Conservation (phyloP, 139 green algal genomes). For the Chlorella sp. region DNA sequence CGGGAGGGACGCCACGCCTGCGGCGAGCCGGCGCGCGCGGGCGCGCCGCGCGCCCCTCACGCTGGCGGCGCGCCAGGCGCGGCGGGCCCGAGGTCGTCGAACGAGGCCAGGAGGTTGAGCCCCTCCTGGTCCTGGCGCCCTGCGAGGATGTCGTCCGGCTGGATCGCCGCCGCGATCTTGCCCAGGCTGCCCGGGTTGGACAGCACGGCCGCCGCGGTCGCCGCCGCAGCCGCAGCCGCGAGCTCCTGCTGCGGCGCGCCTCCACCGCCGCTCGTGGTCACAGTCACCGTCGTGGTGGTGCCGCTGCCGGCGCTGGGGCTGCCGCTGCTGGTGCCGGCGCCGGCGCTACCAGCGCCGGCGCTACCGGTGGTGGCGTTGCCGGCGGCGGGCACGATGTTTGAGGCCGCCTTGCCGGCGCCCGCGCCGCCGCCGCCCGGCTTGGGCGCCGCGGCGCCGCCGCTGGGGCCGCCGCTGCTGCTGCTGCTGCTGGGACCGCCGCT, state of each 20-base stretch:
- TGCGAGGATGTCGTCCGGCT: constrained; percentile 7
- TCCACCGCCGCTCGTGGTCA: not conserved
- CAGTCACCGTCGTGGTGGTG: not conserved
- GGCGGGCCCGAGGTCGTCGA: constrained; percentile 2
- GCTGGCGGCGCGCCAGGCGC: too few species aligned
- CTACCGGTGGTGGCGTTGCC: not conserved
- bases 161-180: constrained; percentile 18
- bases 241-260: constrained; percentile 10
- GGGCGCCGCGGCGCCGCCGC: not conserved
- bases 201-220: constrained; percentile 3
- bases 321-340: not conserved
- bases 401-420: not conserved
- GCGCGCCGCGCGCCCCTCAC: too few species aligned
- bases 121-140: constrained; percentile 2
- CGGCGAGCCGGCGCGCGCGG: too few species aligned
- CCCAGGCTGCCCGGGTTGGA: constrained; percentile 4
- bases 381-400: not conserved
- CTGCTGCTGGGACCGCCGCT: not conserved
- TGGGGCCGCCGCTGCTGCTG: too few species aligned
- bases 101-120: constrained; percentile 11
- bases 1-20: too few species aligned
- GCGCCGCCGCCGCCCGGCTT: not conserved
- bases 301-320: not conserved
- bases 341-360: not conserved
- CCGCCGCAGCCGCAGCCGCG: not conserved